A percentile compares a stretch with the other conserved stretches of the same genome.
phyloP scores from a whole-genome alignment of 495 filamentous ascomycete species.

The Neurospora sp. region DNA sequence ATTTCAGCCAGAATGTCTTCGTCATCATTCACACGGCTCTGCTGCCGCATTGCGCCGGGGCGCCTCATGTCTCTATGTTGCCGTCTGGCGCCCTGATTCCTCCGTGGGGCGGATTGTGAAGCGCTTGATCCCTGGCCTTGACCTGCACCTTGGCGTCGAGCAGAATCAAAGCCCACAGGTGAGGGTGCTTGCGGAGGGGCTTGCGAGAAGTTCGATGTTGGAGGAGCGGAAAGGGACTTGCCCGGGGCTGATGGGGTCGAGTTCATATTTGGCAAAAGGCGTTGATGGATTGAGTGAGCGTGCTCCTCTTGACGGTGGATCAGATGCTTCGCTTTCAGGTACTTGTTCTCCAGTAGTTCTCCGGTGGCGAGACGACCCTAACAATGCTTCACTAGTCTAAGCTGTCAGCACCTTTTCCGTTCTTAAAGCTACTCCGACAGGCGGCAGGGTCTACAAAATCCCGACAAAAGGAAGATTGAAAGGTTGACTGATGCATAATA shows the following conservation, averaged over 20 bases:
- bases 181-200: conserved; percentile 15
- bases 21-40: conserved; percentile 28
- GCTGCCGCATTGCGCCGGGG: conserved; percentile 18
- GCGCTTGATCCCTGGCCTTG: conserved; percentile 48
- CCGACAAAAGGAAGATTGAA: not conserved
- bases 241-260: conserved; percentile 31
- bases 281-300: conserved; percentile 7
- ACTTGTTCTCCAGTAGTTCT: not conserved
- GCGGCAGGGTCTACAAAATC: not conserved
- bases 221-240: conserved; percentile 33
- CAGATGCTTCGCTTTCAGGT: not conserved
- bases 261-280: conserved; percentile 29
- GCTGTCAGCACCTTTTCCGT: not conserved
- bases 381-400: not conserved
- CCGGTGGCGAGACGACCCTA: not conserved
- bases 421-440: not conserved
- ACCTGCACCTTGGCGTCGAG: conserved; percentile 50
- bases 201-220: conserved; percentile 15
- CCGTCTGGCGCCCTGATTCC: conserved; percentile 63
- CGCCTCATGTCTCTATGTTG: conserved; percentile 55
- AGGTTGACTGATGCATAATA: not conserved
- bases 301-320: conserved; percentile 2
- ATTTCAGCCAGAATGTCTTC: conserved; percentile 82
- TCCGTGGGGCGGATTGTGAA: conserved; percentile 47
- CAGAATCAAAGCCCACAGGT: conserved; percentile 41